Evolutionary conservation across 305 asterid genomes (phyloP).

Genomic region (Andrographis paniculata): DNA sequence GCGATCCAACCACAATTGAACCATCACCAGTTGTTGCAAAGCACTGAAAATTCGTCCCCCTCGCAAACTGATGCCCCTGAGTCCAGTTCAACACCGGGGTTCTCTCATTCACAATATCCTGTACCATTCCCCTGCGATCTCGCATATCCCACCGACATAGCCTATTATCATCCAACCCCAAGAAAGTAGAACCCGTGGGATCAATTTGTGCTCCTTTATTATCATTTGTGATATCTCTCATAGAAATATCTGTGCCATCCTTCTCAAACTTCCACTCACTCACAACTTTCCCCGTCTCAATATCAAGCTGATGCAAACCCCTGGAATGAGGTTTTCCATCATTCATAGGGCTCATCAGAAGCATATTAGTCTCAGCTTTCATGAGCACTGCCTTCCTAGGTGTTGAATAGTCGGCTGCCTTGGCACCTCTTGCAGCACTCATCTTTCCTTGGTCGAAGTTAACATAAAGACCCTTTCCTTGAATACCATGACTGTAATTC

Average conservation of each 20-base stretch:
- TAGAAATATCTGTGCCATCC: constrained; percentile 85
- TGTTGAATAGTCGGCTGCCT: constrained; percentile 34
- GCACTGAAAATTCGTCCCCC: constrained; percentile 96
- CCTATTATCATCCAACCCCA: constrained; percentile 92
- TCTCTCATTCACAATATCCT: constrained; percentile 59
- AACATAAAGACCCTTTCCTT: constrained; percentile 88
- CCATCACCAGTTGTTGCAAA: constrained; percentile 98
- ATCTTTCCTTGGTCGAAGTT: constrained; percentile 52
- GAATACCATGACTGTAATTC: constrained; percentile 87
- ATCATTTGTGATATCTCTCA: constrained; percentile 92
- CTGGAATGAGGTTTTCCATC: constrained; percentile 56
- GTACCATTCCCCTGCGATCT: constrained; percentile 80
- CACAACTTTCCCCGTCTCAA: constrained; percentile 79
- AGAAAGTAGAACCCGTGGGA: constrained; percentile 86
- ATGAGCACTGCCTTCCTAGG: constrained; percentile 88
- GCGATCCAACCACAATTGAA: constrained; percentile 91
- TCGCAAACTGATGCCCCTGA: constrained; percentile 95
- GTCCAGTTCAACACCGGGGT: constrained; percentile 95
- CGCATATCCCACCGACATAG: constrained; percentile 99
- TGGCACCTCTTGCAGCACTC: constrained; percentile 27
- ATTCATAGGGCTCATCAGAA: constrained; percentile 87
- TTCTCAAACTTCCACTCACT: constrained; percentile 95
- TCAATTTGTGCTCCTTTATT: constrained; percentile 94
- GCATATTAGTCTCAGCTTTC: constrained; percentile 97
- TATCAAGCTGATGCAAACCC: constrained; percentile 92